A percentile compares a stretch with the other conserved stretches of the same genome.
phyloP scores from a whole-genome alignment of 2,329 filamentous ascomycete genomes.

The Ophiobolus disseminans region DNA sequence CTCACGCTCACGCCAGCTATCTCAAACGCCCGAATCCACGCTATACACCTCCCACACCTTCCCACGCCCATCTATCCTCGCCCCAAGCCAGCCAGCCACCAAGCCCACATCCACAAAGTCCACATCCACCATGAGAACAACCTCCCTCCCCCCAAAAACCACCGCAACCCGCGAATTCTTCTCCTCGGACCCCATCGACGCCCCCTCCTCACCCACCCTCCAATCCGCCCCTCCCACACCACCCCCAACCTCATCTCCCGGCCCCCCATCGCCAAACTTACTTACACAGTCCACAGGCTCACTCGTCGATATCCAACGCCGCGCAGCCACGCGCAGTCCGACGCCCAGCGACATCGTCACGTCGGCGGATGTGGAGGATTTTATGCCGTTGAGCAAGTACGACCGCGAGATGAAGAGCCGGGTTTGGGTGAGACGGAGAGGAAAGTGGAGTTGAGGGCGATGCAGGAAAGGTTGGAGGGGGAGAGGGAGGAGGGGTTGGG shows the following conservation, averaged over 20 bases:
- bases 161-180: conserved; percentile 8
- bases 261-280: background rate
- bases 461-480: background rate
- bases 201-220: too few relatives aligned
- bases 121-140: too few relatives aligned
- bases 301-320: background rate
- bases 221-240: too few relatives aligned
- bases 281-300: background rate
- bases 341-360: conserved; percentile 5
- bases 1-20: too few relatives aligned
- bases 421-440: background rate
- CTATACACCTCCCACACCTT: too few relatives aligned
- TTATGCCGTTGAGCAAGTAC: background rate
- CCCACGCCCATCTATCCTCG: too few relatives aligned
- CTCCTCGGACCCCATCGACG: background rate
- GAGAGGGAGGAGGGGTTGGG: background rate
- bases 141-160: too few relatives aligned
- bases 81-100: too few relatives aligned
- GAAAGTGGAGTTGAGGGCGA: background rate
- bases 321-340: conserved; percentile 1
- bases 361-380: background rate
- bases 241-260: too few relatives aligned
- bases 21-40: too few relatives aligned
- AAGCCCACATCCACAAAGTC: too few relatives aligned
- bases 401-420: background rate